These are phyloP conservation scores for Chrysanthemum makinoi DNA, from an alignment of 129 eudicot species.

Conservation along the genomic window DNA sequence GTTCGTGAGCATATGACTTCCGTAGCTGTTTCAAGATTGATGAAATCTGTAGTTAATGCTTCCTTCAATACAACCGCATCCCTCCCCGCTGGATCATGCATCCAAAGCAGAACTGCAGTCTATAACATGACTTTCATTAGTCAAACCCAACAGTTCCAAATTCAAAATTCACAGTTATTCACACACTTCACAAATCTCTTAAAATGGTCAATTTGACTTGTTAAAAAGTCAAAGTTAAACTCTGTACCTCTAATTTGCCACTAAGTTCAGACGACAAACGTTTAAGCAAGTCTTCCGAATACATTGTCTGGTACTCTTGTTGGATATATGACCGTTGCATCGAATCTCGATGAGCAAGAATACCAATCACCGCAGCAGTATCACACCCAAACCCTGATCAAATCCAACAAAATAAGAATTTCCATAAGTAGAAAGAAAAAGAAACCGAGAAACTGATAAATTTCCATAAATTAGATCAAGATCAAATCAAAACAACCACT, in stretches of 20 bases:
- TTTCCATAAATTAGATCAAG: neutral
- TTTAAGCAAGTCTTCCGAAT: slow-evolving; percentile 44
- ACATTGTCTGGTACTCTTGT: slow-evolving; percentile 45
- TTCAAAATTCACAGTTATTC: neutral
- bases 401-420: neutral
- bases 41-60: slow-evolving; percentile 30
- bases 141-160: slow-evolving; percentile 6
- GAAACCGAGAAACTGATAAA: too few species aligned
- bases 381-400: slow-evolving; percentile 54
- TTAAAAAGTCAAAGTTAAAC: slow-evolving; percentile 15
- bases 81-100: slow-evolving; percentile 67
- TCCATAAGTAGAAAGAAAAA: neutral
- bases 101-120: slow-evolving; percentile 66
- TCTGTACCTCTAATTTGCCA: slow-evolving; percentile 45
- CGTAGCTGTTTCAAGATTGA: slow-evolving; percentile 46
- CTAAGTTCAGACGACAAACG: slow-evolving; percentile 50
- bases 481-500: slow-evolving; percentile 10
- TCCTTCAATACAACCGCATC: slow-evolving; percentile 48
- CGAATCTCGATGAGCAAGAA: slow-evolving; percentile 53
- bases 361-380: slow-evolving; percentile 35
- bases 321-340: slow-evolving; percentile 43
- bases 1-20: slow-evolving; percentile 59
- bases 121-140: slow-evolving; percentile 21
- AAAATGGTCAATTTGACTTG: neutral
- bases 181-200: neutral